These are phyloP conservation scores for Gigaspora rosea DNA, from an alignment of 192 early-diverging fungal species.

Conservation along the genomic window DNA sequence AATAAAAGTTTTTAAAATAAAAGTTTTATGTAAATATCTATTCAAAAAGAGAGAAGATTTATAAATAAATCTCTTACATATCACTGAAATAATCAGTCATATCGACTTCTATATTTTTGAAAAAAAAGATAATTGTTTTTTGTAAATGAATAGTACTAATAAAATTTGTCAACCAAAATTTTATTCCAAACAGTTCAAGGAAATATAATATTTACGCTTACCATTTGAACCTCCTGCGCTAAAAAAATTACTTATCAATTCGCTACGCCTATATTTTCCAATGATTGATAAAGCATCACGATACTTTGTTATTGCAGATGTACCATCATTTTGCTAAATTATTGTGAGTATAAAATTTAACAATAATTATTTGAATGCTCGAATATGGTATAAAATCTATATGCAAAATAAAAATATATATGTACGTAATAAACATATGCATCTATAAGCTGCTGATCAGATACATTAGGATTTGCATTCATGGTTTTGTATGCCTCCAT, in stretches of 20 bases:
- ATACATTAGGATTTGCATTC: not conserved
- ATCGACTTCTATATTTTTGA: not conserved
- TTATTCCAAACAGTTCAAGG: too few species aligned
- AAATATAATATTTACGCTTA: not conserved
- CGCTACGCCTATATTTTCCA: conserved; percentile 15
- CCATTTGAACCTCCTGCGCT: not conserved
- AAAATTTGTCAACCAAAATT: too few species aligned
- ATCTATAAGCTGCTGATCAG: not conserved
- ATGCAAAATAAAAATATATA: conserved; percentile 5
- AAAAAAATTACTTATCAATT: not conserved
- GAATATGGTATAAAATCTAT: not conserved
- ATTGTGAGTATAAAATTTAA: not conserved
- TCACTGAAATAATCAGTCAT: not conserved
- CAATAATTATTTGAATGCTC: not conserved
- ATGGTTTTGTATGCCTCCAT: conserved; percentile 1
- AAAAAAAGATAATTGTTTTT: not conserved
- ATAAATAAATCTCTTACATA: not conserved
- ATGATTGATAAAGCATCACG: conserved; percentile 16
- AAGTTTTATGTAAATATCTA: not conserved
- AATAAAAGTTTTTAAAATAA: too few species aligned
- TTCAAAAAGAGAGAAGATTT: not conserved
- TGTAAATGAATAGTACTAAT: too few species aligned
- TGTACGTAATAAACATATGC: not conserved
- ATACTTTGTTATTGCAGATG: not conserved
- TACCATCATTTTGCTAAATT: not conserved